Conservation (phyloP, 1,284 basidiomycete species). For the Bjerkandera adusta region DNA sequence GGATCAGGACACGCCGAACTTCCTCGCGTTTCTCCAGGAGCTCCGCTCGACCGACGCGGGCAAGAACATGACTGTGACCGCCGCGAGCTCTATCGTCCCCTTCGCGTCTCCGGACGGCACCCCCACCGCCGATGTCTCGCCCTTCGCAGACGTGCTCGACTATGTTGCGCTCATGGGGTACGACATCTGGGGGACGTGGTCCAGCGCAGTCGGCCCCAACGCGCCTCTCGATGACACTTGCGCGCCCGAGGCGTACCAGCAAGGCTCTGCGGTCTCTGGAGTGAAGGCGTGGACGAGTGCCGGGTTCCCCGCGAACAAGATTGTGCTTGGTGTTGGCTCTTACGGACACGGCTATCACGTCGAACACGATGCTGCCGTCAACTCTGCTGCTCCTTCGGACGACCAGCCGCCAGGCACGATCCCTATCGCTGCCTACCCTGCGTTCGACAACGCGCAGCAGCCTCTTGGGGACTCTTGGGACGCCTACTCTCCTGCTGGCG, state of each 20-base stretch:
- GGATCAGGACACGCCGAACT: constrained; percentile 58
- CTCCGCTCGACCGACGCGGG: constrained; percentile 35
- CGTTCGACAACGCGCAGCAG: constrained; percentile 38
- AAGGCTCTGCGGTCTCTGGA: constrained; percentile 64
- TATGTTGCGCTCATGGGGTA: constrained; percentile 76
- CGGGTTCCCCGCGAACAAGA: constrained; percentile 59
- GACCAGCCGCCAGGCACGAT: constrained; percentile 11
- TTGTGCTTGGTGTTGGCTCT: constrained; percentile 64
- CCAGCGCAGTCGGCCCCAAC: constrained; percentile 54
- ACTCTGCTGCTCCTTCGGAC: constrained; percentile 9
- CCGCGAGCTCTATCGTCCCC: constrained; percentile 54
- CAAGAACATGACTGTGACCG: constrained; percentile 47
- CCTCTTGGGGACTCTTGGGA: constrained; percentile 46
- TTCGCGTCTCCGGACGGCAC: constrained; percentile 51
- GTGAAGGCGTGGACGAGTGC: constrained; percentile 60
- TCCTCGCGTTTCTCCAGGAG: constrained; percentile 51
- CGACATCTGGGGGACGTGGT: constrained; percentile 62
- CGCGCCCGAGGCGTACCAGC: constrained; percentile 43
- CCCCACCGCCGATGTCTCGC: constrained; percentile 55
- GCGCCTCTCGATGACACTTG: constrained; percentile 66
- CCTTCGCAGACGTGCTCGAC: constrained; percentile 58
- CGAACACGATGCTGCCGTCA: constrained; percentile 28
- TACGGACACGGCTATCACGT: constrained; percentile 52
- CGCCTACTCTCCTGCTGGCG: constrained; percentile 23
- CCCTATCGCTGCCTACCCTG: constrained; percentile 33